A percentile compares a stretch with the other conserved stretches of the same genome.
Conservation (phyloP, 768 basidiomycete genomes). For the Mrakia blollopis region DNA sequence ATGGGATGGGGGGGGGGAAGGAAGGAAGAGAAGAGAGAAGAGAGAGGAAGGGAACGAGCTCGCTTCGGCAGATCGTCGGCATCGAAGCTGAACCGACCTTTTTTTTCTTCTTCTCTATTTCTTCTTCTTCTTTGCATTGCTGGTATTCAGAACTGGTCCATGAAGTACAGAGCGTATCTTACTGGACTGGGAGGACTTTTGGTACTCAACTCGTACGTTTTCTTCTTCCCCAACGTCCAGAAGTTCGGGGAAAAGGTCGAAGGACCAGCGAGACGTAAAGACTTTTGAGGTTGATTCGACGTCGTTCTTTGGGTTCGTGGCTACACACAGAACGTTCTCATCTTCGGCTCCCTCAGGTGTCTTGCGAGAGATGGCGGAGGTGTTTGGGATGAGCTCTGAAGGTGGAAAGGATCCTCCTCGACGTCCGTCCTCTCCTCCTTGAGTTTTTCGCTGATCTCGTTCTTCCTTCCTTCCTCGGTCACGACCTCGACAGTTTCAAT, state of each 20-base stretch:
- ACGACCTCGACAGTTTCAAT: neutral
- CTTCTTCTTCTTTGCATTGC: too few relatives aligned
- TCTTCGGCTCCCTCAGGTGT: conserved; percentile 34
- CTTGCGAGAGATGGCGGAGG: conserved; percentile 13
- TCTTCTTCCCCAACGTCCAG: neutral
- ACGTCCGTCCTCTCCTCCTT: too few relatives aligned
- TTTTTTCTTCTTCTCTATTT: too few relatives aligned
- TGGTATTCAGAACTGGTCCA: conserved; percentile 24
- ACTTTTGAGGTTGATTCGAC: too few relatives aligned
- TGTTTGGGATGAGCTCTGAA: conserved; percentile 19
- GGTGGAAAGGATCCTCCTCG: conserved; percentile 16
- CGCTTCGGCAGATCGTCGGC: too few relatives aligned
- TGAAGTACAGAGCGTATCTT: neutral
- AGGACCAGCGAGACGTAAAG: too few relatives aligned
- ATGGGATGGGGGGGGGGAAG: neutral
- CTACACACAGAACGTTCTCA: conserved; percentile 32
- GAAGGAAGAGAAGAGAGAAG: too few relatives aligned
- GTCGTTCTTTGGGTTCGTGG: neutral
- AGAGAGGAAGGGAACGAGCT: too few relatives aligned
- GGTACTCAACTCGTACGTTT: conserved; percentile 15
- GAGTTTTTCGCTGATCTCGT: neutral
- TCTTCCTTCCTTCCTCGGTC: too few relatives aligned
- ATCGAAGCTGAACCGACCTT: too few relatives aligned
- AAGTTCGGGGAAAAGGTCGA: too few relatives aligned
- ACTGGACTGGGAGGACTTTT: conserved; percentile 10